Base-by-base conservation (phyloP, 2,329 filamentous ascomycete genomes). In the Ascomycota sp. region DNA sequence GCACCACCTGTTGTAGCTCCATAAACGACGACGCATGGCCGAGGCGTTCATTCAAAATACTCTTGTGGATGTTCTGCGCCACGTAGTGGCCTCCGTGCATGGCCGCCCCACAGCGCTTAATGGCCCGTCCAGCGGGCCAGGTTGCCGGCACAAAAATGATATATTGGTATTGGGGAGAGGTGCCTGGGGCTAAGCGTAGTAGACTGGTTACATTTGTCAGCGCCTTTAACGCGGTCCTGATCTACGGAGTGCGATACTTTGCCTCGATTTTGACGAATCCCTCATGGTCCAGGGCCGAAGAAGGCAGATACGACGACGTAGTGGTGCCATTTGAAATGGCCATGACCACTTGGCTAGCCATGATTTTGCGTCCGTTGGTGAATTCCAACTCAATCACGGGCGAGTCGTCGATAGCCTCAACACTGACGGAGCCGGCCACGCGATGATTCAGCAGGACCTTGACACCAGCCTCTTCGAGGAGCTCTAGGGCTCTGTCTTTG, bases 81-180 rank as follows among this genome's bases (percentile, higher is more conserved):
- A 66, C 65, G 35, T 64, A 59, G 42, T 72, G 66, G 23, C 77
- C 79, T 58, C 74, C 71, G 43, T 77, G 67, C 64, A 85, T 79
- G 22, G 79, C 79, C 11, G 61, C 67, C 17, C 79, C 78, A 41
- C 74, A 80, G 27, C 79, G 73, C 57, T 82, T 85, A 54, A 86
- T 82, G 26, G 26, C 77, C 78, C 0, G 73, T 65, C 78, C 79
- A 85, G 28, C 58, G 55, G 21, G 64, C 65, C 11, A 78, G 55
- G 44, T 86, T 79, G 11, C 79, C 79, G 17, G 69, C 59, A 9
- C 71, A 76, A 41, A 75, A 77, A 47, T 85, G 78, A 20, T 52
- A 20, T 52, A 50, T 1, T 56, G 52, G 9, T 65, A 50, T 37
- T 80, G 75, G 4, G 70, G 59, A 0, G n/a, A n/a, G n/a, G 67